Evolutionary conservation across 768 basidiomycete genomes (phyloP).

Genomic region (Suillus tomentosus): DNA sequence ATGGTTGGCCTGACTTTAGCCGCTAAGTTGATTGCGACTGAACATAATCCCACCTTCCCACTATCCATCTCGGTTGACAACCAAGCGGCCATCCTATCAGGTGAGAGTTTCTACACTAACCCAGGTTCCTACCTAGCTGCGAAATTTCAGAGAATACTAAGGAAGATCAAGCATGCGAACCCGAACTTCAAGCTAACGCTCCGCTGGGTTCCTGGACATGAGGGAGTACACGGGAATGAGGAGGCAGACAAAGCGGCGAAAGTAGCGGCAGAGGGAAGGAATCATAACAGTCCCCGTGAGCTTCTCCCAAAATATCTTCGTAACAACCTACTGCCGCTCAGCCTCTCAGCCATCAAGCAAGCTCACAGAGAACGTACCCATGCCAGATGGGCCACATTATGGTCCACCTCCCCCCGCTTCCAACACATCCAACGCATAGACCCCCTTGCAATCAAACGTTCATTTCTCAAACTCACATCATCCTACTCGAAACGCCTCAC

Average conservation of each 20-base stretch:
- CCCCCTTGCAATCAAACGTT: too few species aligned
- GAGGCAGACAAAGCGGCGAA: constrained; percentile 3
- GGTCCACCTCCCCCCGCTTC: too few species aligned
- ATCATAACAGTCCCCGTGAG: neutral
- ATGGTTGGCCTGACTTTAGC: constrained; percentile 16
- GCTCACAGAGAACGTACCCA: too few species aligned
- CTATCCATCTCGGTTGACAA: constrained; percentile 16
- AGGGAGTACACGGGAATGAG: neutral
- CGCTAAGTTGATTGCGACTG: constrained; percentile 8
- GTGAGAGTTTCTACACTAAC: neutral
- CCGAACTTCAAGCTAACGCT: too few species aligned
- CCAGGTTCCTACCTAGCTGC: neutral
- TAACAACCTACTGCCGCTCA: neutral
- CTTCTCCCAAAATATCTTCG: neutral
- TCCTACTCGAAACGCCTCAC: neutral
- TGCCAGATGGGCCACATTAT: too few species aligned
- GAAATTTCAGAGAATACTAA: neutral
- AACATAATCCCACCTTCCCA: neutral
- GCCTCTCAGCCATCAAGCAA: constrained; percentile 7
- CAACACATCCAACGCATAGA: too few species aligned
- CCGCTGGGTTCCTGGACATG: neutral
- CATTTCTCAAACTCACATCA: too few species aligned
- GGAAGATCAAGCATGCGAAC: too few species aligned
- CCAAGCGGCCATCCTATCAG: constrained; percentile 15
- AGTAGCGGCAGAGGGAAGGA: neutral